phyloP scores from a whole-genome alignment of 202 grass and related monocot genomes.

The Musa balbisiana region DNA sequence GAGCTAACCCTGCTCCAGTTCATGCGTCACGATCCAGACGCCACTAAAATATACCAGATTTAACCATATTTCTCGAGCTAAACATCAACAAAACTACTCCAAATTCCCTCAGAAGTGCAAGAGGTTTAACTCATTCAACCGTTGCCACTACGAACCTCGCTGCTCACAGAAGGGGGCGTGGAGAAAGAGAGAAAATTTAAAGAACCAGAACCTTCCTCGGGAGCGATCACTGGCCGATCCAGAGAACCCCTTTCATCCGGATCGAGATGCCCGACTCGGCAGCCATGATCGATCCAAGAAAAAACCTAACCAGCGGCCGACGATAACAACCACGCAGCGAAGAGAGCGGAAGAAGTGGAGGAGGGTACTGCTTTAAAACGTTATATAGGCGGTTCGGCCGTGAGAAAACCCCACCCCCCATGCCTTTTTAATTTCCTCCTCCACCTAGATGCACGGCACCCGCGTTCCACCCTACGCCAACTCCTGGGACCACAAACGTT shows the following conservation, averaged over 20 bases:
- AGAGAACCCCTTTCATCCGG: background rate
- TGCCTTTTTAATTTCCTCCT: too few species aligned
- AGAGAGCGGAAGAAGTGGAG: background rate
- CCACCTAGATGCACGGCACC: background rate
- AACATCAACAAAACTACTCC: background rate
- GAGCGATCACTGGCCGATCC: background rate
- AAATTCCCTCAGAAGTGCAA: background rate
- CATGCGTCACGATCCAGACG: background rate
- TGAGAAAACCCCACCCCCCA: background rate
- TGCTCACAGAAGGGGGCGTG: background rate
- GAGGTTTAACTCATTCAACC: too few species aligned
- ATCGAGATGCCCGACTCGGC: background rate
- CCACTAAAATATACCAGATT: background rate
- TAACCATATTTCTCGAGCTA: background rate
- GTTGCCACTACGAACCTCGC: background rate
- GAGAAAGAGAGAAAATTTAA: background rate
- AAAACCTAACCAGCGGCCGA: background rate
- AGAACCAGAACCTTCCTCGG: background rate
- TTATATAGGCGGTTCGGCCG: background rate
- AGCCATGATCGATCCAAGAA: background rate
- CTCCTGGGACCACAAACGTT: background rate
- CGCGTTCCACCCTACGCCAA: background rate
- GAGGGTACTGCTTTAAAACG: background rate
- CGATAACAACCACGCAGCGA: background rate
- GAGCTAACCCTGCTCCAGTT: background rate